Conservation (phyloP, 176 grass and related monocot genomes). For the Eragrostis nindensis region DNA sequence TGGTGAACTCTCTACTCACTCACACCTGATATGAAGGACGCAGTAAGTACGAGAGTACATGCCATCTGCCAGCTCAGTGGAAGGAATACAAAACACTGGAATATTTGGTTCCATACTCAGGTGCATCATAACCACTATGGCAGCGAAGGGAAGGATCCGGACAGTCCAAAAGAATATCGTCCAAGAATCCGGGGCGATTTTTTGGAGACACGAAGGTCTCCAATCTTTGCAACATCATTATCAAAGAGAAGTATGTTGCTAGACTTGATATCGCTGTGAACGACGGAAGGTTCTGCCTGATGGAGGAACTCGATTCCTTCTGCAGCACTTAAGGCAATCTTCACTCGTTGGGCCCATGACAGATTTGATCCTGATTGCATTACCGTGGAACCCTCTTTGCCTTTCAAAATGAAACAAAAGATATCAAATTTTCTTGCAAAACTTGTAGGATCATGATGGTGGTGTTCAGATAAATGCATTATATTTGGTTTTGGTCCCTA, state of each 20-base stretch:
- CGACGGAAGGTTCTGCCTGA: conserved; percentile 41
- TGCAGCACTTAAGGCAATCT: conserved; percentile 54
- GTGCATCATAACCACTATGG: conserved; percentile 38
- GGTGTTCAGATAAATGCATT: too few relatives aligned
- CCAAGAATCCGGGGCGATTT: neutral
- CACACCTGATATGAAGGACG: too few relatives aligned
- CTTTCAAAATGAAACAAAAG: conserved; percentile 14
- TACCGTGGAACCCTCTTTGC: conserved; percentile 42
- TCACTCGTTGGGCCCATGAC: conserved; percentile 50
- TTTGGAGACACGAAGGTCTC: conserved; percentile 45
- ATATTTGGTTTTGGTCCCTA: too few relatives aligned
- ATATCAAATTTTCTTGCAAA: neutral
- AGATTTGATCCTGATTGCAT: conserved; percentile 45
- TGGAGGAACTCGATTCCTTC: conserved; percentile 61
- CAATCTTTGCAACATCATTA: conserved; percentile 49
- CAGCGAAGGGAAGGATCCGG: too few relatives aligned
- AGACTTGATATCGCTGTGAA: conserved; percentile 64
- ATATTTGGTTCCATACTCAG: conserved; percentile 45
- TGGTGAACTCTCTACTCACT: too few relatives aligned
- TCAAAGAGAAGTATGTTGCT: conserved; percentile 70
- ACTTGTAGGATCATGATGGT: too few relatives aligned
- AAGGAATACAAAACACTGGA: too few relatives aligned
- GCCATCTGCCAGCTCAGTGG: too few relatives aligned
- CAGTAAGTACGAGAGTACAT: too few relatives aligned
- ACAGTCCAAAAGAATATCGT: too few relatives aligned